A percentile compares a stretch with the other conserved stretches of the same genome.
phyloP scores from a whole-genome alignment of 805 yeast species.

The Hanseniaspora hatyaiensis region DNA sequence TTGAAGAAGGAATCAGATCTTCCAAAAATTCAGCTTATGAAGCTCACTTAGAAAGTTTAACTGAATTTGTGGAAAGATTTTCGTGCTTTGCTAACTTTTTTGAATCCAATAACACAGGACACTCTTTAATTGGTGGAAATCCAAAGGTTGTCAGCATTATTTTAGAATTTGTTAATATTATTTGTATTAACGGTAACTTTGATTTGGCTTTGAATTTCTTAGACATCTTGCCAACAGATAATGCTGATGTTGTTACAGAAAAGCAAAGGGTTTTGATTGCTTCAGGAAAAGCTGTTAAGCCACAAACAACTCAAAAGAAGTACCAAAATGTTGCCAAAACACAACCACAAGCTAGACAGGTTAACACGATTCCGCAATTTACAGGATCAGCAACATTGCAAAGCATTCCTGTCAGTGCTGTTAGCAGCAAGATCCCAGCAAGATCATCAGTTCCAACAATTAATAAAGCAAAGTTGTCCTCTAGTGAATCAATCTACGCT shows the following conservation, averaged over 20 bases:
- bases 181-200: conserved; percentile 72
- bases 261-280: conserved; percentile 72
- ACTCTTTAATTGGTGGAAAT: conserved; percentile 22
- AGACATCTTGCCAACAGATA: conserved; percentile 57
- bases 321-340: conserved; percentile 11
- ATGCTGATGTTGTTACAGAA: conserved; percentile 59
- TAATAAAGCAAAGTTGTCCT: not conserved
- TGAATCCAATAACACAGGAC: conserved; percentile 20
- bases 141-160: conserved; percentile 39
- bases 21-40: conserved; percentile 46
- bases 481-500: conserved; percentile 1
- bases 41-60: conserved; percentile 72
- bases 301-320: conserved; percentile 1
- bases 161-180: conserved; percentile 68
- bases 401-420: not conserved
- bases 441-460: conserved; percentile 1
- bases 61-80: conserved; percentile 72
- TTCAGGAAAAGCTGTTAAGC: conserved; percentile 29
- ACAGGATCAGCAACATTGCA: not conserved
- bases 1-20: conserved; percentile 34
- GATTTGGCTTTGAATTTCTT: conserved; percentile 67
- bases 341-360: conserved; percentile 1
- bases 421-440: not conserved
- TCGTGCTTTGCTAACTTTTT: conserved; percentile 39
- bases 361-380: not conserved